phyloP scores from a whole-genome alignment of 306 rosid species.

The Pyrus bretschneideri region DNA sequence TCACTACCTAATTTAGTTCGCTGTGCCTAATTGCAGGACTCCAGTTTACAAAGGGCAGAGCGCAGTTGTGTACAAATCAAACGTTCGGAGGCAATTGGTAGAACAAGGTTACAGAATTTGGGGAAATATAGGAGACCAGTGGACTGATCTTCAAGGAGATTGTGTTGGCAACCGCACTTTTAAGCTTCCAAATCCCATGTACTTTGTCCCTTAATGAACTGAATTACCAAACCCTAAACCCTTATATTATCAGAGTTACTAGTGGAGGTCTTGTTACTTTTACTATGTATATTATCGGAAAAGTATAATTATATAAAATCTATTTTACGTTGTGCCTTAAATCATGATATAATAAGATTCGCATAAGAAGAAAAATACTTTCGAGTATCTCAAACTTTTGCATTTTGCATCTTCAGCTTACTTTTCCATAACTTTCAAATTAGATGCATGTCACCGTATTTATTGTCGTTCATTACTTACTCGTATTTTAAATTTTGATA shows the following conservation, averaged over 20 bases:
- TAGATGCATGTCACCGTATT: neutral
- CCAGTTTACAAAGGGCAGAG: slow-evolving; percentile 43
- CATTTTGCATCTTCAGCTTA: too few species aligned
- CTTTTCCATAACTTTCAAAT: too few species aligned
- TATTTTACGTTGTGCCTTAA: too few species aligned
- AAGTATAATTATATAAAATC: too few species aligned
- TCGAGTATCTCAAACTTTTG: too few species aligned
- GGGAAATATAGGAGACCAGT: slow-evolving; percentile 95
- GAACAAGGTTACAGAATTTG: slow-evolving; percentile 68
- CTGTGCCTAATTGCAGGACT: slow-evolving; percentile 21
- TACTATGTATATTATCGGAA: too few species aligned
- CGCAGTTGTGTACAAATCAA: slow-evolving; percentile 58
- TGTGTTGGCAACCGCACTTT: slow-evolving; percentile 60
- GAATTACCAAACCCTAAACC: neutral
- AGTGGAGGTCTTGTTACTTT: too few species aligned
- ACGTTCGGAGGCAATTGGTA: slow-evolving; percentile 43
- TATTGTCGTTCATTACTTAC: neutral
- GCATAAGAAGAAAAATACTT: too few species aligned
- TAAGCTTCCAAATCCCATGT: slow-evolving; percentile 94
- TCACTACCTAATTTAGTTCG: neutral
- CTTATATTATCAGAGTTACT: neutral
- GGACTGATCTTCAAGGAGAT: slow-evolving; percentile 83
- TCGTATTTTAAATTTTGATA: too few species aligned
- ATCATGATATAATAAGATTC: too few species aligned
- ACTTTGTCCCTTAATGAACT: slow-evolving; percentile 47